These are phyloP conservation scores for Tausonia pullulans DNA, from an alignment of 1,284 basidiomycete species.

Conservation along the genomic window DNA sequence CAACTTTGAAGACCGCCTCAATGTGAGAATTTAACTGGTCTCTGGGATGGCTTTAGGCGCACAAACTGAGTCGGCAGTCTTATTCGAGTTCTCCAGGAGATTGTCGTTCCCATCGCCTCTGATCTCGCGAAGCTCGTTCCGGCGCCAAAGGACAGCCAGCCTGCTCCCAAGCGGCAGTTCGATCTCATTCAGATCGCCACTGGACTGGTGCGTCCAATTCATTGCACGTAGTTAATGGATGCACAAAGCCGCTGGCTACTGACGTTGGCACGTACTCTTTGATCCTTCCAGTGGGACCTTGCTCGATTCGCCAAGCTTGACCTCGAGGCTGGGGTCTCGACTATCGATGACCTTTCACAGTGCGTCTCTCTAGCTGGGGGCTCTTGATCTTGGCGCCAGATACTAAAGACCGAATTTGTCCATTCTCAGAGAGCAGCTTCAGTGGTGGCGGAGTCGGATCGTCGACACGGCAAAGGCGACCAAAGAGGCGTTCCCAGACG, in stretches of 20 bases:
- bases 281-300: slow-evolving; percentile 10
- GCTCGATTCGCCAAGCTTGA: slow-evolving; percentile 15
- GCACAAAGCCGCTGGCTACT: no score
- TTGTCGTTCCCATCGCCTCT: no score
- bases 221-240: background rate
- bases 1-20: no score
- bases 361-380: no score
- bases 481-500: background rate
- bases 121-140: no score
- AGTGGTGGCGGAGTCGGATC: slow-evolving; percentile 1
- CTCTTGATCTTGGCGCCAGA: background rate
- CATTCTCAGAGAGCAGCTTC: background rate
- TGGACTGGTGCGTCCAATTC: slow-evolving; percentile 2
- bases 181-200: slow-evolving; percentile 17
- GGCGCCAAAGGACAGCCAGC: no score
- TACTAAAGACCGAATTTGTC: background rate
- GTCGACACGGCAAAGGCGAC: background rate
- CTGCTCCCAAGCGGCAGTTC: slow-evolving; percentile 3
- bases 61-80: no score
- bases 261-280: background rate
- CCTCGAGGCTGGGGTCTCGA: slow-evolving; percentile 5
- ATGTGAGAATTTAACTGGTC: no score
- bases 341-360: slow-evolving; percentile 8
- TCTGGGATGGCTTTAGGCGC: no score
- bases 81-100: no score